Base-by-base conservation (phyloP, 345 rosid species). In the Theobroma cacao region DNA sequence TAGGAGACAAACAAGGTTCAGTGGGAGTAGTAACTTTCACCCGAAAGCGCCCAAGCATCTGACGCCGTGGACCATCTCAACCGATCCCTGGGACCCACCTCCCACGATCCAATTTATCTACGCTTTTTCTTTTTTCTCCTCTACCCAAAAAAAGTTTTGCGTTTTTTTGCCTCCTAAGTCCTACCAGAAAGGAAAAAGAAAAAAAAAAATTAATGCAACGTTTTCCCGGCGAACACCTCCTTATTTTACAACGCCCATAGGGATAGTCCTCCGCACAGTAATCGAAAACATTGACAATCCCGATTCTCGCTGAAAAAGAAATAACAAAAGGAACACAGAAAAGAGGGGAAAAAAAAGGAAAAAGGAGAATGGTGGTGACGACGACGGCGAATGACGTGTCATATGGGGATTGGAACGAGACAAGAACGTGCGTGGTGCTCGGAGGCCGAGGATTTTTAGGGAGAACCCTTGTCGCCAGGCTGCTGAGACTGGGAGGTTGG, bases 381-480 rank as follows among this genome's bases (percentile, higher is more conserved):
- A 83, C 77, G 80, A 78, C 72, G 74, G 78, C 82, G 28, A 85
- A 80, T 56, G 90, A 83, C 75, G 83, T 62, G 74, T 76, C 84
- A 36, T 76, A 77, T 58, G 75, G 24, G 33, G 89, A 90, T 71
- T 81, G 84, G 55, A 79, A 58, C 33, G 87, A 84, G 80, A 80
- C 78, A 79, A 79, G 80, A 66, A 87, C 90, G 12, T 92, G 98
- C 85, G 94, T 88, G 80, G 98, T 95, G 61, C 84, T 95, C 36
- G 92, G 95, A 40, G 99, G 99, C 45, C 87, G 91, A 64, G 94
- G 99, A 1, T 91, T 92, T 83, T 59, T 90, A 10, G 98, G 99
- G 74, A 83, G 91, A 84, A 87, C 93, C 84, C 97, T 93, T 28
- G 96, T 95, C 68, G 71, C 80, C 45, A 78, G 83, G 58, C 91